A percentile compares a stretch with the other conserved stretches of the same genome.
Conservation (phyloP, 1,284 basidiomycete genomes). For the Rhodofomes roseus region DNA sequence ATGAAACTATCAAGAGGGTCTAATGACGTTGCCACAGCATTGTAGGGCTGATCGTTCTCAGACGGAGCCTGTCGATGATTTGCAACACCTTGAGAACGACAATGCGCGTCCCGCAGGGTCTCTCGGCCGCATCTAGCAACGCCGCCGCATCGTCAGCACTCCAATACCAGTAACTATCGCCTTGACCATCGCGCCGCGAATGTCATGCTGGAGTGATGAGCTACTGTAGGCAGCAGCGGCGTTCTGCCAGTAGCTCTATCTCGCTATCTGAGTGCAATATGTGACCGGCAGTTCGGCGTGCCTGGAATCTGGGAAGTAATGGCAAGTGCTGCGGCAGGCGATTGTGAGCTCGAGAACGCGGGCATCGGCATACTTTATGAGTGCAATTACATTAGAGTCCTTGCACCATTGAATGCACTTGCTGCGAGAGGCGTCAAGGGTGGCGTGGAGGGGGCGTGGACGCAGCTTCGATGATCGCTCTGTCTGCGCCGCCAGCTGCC, state of each 20-base stretch:
- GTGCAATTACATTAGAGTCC: neutral
- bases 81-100: neutral
- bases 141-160: neutral
- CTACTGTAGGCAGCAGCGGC: neutral
- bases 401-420: neutral
- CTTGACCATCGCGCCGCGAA: neutral
- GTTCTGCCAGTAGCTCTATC: neutral
- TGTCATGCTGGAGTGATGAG: neutral
- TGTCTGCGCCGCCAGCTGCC: neutral
- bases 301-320: too few relatives aligned
- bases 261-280: neutral
- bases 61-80: neutral
- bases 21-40: neutral
- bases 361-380: too few relatives aligned
- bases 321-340: too few relatives aligned
- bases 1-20: too few relatives aligned
- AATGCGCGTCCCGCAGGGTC: neutral
- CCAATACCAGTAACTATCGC: too few relatives aligned
- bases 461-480: neutral
- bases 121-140: neutral
- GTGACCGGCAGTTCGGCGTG: neutral
- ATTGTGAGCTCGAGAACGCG: too few relatives aligned
- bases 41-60: neutral
- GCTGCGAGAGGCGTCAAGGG: neutral
- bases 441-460: neutral